Evolutionary conservation across 331 rosid species (phyloP).

Genomic region (Quercus lobata): DNA sequence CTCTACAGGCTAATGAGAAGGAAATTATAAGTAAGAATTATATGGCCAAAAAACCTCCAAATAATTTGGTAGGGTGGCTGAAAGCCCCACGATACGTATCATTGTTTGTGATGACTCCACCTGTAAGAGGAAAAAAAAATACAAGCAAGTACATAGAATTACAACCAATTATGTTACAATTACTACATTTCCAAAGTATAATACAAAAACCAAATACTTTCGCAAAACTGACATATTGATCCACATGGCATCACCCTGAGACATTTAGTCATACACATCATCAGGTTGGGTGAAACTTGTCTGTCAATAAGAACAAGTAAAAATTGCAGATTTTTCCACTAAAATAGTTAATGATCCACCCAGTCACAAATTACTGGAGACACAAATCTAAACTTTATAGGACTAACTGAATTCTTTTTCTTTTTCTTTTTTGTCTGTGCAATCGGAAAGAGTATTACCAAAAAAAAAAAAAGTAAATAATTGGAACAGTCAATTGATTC

Average conservation of each 20-base stretch:
- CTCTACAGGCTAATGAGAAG: constrained; percentile 6
- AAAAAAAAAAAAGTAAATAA: background rate
- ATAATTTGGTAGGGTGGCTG: constrained; percentile 98
- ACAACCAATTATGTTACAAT: background rate
- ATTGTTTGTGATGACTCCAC: constrained; percentile 93
- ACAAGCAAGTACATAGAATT: background rate
- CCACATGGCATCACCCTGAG: background rate
- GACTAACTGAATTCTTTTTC: background rate
- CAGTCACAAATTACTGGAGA: background rate
- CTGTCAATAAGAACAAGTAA: background rate
- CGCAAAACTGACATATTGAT: background rate
- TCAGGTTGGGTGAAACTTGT: background rate
- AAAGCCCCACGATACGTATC: constrained; percentile 99
- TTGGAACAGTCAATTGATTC: background rate
- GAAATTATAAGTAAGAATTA: constrained; percentile 17
- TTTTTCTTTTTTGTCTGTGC: background rate
- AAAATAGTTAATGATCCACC: background rate
- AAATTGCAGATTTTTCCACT: too few species aligned
- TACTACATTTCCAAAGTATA: background rate
- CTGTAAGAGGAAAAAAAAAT: constrained; percentile 34
- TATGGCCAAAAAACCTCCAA: constrained; percentile 63
- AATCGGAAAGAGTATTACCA: background rate
- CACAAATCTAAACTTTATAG: background rate
- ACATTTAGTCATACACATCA: background rate
- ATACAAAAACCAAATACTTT: background rate